Conservation (phyloP, 495 filamentous ascomycete species). For the Diplogelasinospora grovesii region DNA sequence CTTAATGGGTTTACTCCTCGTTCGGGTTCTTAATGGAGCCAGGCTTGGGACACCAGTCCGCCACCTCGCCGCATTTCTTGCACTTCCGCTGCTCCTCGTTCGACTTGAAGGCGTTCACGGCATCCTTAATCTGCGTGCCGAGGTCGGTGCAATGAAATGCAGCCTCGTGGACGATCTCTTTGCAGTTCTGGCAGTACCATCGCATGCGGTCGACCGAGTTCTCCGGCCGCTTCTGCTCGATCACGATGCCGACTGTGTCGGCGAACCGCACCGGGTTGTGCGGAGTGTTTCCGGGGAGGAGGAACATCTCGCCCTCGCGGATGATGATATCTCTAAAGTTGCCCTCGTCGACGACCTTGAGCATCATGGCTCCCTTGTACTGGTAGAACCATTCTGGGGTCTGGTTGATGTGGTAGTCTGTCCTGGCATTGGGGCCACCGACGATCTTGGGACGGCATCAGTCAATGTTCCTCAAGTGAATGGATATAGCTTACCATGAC, state of each 20-base stretch:
- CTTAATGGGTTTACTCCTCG: slow-evolving; percentile 33
- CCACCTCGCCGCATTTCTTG: slow-evolving; percentile 68
- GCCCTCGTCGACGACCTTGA: slow-evolving; percentile 73
- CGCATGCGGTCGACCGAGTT: slow-evolving; percentile 69
- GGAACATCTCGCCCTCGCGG: slow-evolving; percentile 88
- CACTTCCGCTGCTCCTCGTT: slow-evolving; percentile 70
- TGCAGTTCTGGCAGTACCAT: slow-evolving; percentile 81
- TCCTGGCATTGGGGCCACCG: slow-evolving; percentile 91
- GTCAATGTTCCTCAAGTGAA: too few relatives aligned
- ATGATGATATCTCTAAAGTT: slow-evolving; percentile 80
- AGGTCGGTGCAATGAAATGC: slow-evolving; percentile 84
- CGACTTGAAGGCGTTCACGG: slow-evolving; percentile 74
- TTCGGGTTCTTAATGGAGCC: slow-evolving; percentile 49
- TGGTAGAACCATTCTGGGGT: slow-evolving; percentile 99
- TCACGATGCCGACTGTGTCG: slow-evolving; percentile 70
- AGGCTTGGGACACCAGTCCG: slow-evolving; percentile 44
- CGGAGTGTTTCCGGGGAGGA: slow-evolving; percentile 84
- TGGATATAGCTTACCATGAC: slow-evolving; percentile 75
- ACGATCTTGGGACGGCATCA: slow-evolving; percentile 86
- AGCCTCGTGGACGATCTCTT: slow-evolving; percentile 73
- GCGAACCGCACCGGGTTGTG: slow-evolving; percentile 67
- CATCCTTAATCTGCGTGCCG: slow-evolving; percentile 94
- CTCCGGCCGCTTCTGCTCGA: slow-evolving; percentile 76
- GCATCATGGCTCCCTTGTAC: slow-evolving; percentile 83
- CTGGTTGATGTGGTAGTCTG: slow-evolving; percentile 97